phyloP scores from a whole-genome alignment of 2,329 filamentous ascomycete genomes.

The Coniochaeta prunicola region DNA sequence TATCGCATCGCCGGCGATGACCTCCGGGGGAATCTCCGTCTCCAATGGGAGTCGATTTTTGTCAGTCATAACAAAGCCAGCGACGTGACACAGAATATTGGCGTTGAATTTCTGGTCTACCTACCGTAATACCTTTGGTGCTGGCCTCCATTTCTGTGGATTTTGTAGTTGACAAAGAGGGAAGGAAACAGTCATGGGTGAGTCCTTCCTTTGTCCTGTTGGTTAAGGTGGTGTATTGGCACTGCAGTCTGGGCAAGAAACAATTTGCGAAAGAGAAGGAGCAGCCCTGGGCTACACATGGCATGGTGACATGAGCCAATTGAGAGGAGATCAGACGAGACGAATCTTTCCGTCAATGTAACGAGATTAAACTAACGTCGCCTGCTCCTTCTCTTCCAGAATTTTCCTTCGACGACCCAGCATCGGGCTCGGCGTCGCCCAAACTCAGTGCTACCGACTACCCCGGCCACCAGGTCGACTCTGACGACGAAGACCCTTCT shows the following conservation, averaged over 20 bases:
- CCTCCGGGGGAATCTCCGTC: neutral
- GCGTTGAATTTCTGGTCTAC: too few relatives aligned
- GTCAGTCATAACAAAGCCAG: neutral
- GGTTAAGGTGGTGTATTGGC: neutral
- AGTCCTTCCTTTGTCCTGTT: neutral
- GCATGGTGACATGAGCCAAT: too few relatives aligned
- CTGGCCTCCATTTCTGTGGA: too few relatives aligned
- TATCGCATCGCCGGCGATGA: neutral
- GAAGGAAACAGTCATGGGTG: neutral
- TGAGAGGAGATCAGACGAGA: neutral
- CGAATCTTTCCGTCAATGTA: conserved; percentile 5
- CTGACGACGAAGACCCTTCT: conserved; percentile 28
- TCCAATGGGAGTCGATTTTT: neutral
- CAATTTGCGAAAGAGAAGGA: neutral
- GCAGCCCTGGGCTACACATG: neutral
- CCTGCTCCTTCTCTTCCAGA: neutral
- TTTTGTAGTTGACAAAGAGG: neutral
- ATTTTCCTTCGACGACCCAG: conserved; percentile 14
- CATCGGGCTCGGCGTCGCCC: conserved; percentile 27
- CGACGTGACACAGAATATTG: neutral
- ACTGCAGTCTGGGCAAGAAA: too few relatives aligned
- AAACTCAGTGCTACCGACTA: conserved; percentile 21
- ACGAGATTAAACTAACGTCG: neutral
- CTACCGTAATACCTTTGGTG: too few relatives aligned
- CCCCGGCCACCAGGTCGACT: conserved; percentile 22